A percentile compares a stretch with the other conserved stretches of the same genome.
Conservation (phyloP, 73 alveolate species). For the Paraurostyla sp. region DNA sequence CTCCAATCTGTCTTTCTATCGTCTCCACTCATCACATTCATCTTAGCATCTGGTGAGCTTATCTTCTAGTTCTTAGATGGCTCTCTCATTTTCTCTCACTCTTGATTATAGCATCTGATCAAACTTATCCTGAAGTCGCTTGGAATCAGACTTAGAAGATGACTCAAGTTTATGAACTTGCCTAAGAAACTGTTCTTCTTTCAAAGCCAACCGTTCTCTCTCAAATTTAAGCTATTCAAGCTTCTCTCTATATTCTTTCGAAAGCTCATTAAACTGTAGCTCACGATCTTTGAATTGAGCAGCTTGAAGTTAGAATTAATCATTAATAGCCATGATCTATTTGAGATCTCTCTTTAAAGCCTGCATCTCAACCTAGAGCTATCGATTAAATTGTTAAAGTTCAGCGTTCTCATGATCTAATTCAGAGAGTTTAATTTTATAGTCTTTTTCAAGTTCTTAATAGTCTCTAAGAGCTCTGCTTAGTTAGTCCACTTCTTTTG, state of each 20-base stretch:
- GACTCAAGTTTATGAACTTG: slow-evolving; percentile 54
- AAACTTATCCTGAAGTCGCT: slow-evolving; percentile 64
- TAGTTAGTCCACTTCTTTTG: slow-evolving; percentile 7
- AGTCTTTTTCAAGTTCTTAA: slow-evolving; percentile 49
- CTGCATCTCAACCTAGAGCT: slow-evolving; percentile 42
- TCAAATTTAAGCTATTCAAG: slow-evolving; percentile 65
- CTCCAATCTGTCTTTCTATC: slow-evolving; percentile 47
- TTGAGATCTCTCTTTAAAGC: slow-evolving; percentile 49
- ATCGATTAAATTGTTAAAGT: slow-evolving; percentile 3
- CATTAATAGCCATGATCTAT: slow-evolving; percentile 47
- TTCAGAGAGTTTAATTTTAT: neutral
- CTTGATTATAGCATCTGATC: slow-evolving; percentile 36
- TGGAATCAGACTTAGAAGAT: slow-evolving; percentile 9
- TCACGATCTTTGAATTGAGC: slow-evolving; percentile 57
- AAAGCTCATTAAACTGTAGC: slow-evolving; percentile 22
- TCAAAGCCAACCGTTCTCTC: slow-evolving; percentile 65
- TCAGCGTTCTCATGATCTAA: slow-evolving; percentile 52
- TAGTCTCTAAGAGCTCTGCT: slow-evolving; percentile 16
- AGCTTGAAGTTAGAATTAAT: slow-evolving; percentile 38
- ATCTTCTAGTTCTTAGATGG: slow-evolving; percentile 63
- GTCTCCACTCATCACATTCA: slow-evolving; percentile 57
- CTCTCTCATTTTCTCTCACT: slow-evolving; percentile 34
- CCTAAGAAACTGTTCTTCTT: slow-evolving; percentile 68
- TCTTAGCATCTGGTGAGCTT: slow-evolving; percentile 28
- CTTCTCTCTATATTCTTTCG: slow-evolving; percentile 65